Evolutionary conservation across 208 protist genomes (phyloP), one percentile per base, ranked within the genome.

Genomic region (Leishmania gerbilli): DNA sequence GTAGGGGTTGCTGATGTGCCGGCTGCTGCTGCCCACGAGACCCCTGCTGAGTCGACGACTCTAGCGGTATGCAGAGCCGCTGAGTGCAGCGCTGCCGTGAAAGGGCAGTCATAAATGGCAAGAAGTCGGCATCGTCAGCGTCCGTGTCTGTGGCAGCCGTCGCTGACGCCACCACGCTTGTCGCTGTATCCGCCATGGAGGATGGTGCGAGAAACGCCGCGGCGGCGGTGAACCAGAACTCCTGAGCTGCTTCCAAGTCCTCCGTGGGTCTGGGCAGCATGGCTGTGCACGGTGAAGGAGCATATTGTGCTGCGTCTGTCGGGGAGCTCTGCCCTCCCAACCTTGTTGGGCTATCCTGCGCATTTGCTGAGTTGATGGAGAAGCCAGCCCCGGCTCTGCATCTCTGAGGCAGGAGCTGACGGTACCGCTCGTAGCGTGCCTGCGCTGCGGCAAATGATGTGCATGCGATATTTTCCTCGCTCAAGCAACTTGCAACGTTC

Each of bases 351-450:
- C 11, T 0, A 2, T 27, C 68, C 21, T 74, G 42, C 3, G 27
- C 45, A 6, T 3, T 11, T 34, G 8, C 24, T 27, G 45, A 74
- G 9, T 74, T 74, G 6, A 21, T 53, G 68, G 24, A 19, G 21
- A 53, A 27, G 27, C 62, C 53, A 7, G 31, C 74, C 3, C n/a
- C 27, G 53, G 31, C 17, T n/a, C 19, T 13, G 74, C 62, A 53
- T 40, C 56, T 8, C 51, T 34, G 74, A 49, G 40, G 74, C 31
- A 77, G 72, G 27, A 56, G 53, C 27, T 37, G 64, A 21, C 80
- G 68, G 45, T 65, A 53, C 8, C 40, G 45, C 40, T 76, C 76
- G 71, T 85, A 85, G 77, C n/a, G 82, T 9, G 82, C 82, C 51
- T 81, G 82, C 2, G 82, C 82, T 2, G 31, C 72, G 6, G 77